Conservation (phyloP, 139 green algal genomes). For the Closterium sp. region DNA sequence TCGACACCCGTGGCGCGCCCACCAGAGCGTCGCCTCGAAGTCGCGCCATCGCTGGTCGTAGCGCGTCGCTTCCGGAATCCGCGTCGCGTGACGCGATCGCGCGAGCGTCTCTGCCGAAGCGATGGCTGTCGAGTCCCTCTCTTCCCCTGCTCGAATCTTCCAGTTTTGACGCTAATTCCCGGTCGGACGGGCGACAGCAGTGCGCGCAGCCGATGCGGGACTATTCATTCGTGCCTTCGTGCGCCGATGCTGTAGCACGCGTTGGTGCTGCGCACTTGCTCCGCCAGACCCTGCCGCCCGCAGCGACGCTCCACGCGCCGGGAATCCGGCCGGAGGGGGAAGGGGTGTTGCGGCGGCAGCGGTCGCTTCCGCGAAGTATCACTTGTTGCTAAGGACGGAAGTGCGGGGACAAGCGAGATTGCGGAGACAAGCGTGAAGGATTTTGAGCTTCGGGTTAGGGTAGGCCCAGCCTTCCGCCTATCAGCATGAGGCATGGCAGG, state of each 20-base stretch:
- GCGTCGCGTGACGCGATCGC: not conserved
- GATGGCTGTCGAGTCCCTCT: not conserved
- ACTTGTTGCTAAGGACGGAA: not conserved
- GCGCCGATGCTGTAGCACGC: not conserved
- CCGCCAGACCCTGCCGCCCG: not conserved
- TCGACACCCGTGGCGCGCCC: not conserved
- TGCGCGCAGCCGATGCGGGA: not conserved
- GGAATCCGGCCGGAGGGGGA: too few species aligned
- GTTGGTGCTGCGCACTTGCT: not conserved
- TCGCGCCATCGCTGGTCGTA: not conserved
- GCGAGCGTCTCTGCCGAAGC: not conserved
- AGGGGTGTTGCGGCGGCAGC: not conserved
- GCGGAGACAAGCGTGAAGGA: too few species aligned
- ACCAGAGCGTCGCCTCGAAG: not conserved
- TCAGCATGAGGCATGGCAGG: too few species aligned
- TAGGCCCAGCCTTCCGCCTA: too few species aligned
- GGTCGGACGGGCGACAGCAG: not conserved
- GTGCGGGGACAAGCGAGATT: too few species aligned
- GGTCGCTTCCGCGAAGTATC: not conserved
- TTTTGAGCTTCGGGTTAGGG: too few species aligned
- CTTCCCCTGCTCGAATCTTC: not conserved
- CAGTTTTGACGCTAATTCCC: not conserved
- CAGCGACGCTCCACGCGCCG: not conserved
- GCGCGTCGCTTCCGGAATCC: not conserved
- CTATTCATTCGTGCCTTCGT: not conserved